Evolutionary conservation across 225 moss, liverwort and hornwort genomes (phyloP).

Genomic region (Physcomitrium patens): DNA sequence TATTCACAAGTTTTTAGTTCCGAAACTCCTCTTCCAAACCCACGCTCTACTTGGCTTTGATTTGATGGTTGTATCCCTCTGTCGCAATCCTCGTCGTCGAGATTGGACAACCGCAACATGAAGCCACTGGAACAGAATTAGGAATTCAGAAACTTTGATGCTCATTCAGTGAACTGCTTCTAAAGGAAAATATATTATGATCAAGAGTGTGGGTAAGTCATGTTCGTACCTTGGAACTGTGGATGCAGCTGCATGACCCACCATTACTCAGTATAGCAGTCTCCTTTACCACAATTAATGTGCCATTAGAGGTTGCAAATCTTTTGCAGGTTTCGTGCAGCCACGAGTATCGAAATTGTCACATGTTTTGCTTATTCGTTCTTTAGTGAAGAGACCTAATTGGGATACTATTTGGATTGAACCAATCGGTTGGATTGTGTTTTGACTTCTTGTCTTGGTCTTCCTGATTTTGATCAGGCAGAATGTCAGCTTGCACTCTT

Average conservation of each 20-base stretch:
- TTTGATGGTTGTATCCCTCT: background rate
- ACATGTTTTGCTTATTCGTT: background rate
- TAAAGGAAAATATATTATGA: too few relatives aligned
- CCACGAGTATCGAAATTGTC: background rate
- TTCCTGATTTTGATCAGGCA: slow-evolving; percentile 45
- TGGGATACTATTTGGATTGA: background rate
- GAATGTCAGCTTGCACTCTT: slow-evolving; percentile 85
- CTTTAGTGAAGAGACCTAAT: background rate
- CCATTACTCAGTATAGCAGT: background rate
- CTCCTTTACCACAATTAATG: background rate
- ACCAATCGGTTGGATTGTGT: background rate
- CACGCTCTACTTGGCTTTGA: background rate
- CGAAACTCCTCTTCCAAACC: background rate
- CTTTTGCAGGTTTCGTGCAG: background rate
- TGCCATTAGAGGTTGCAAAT: background rate
- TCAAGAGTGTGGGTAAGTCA: too few relatives aligned
- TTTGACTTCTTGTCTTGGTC: background rate
- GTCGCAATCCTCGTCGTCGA: background rate
- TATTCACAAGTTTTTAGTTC: slow-evolving; percentile 70
- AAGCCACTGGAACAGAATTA: too few relatives aligned
- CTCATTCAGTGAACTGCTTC: too few relatives aligned
- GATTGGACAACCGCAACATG: too few relatives aligned
- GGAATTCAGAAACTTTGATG: too few relatives aligned
- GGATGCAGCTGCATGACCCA: background rate
- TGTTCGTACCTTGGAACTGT: too few relatives aligned